phyloP scores from a whole-genome alignment of 2,329 filamentous ascomycete species.

The Sporothrix curviconia region DNA sequence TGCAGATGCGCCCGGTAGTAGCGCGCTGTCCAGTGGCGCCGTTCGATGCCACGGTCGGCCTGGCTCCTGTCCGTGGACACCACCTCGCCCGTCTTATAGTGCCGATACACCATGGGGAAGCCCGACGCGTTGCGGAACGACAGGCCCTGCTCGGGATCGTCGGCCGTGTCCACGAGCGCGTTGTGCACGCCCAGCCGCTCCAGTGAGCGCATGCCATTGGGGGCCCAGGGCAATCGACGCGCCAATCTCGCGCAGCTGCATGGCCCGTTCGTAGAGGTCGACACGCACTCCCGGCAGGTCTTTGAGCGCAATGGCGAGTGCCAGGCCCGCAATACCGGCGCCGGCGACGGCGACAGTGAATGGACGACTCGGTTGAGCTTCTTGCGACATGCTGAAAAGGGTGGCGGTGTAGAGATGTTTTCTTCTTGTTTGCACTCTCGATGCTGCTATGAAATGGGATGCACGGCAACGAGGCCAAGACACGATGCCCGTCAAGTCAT shows the following conservation, averaged over 20 bases:
- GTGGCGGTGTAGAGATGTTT: background rate
- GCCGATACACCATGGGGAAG: conserved; percentile 40
- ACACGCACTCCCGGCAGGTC: conserved; percentile 17
- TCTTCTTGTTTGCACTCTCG: too few relatives aligned
- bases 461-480: too few relatives aligned
- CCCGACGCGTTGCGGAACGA: conserved; percentile 36
- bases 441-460: too few relatives aligned
- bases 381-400: background rate
- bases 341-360: conserved; percentile 14
- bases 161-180: conserved; percentile 27
- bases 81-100: conserved; percentile 38
- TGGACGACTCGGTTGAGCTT: background rate
- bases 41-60: conserved; percentile 31
- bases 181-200: conserved; percentile 43
- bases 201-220: conserved; percentile 47
- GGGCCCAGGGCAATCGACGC: conserved; percentile 44
- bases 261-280: conserved; percentile 43
- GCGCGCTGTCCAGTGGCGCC: conserved; percentile 36
- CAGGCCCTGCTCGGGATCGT: conserved; percentile 27
- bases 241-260: conserved; percentile 40
- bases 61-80: conserved; percentile 37
- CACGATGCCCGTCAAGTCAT: too few relatives aligned
- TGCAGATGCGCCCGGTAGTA: conserved; percentile 46
- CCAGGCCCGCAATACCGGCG: background rate
- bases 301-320: conserved; percentile 24